Evolutionary conservation across 164 flowering plant genomes (phyloP).

Genomic region (Magnolia changhungtana): DNA sequence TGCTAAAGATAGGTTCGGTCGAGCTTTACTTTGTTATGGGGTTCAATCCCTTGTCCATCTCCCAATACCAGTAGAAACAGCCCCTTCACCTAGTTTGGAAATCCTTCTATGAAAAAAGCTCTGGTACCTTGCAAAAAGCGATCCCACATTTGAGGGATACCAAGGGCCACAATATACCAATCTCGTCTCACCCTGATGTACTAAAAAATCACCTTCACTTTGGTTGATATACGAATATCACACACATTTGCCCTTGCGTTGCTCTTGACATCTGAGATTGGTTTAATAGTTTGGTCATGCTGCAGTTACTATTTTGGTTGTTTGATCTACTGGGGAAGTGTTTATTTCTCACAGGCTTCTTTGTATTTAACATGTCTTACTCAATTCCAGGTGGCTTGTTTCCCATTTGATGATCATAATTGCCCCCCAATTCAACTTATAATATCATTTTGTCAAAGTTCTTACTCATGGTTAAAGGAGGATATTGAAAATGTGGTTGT

Average conservation of each 20-base stretch:
- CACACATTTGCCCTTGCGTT: background rate
- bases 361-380: background rate
- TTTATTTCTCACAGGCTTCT: background rate
- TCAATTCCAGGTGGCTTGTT: slow-evolving; percentile 76
- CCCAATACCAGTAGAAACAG: background rate
- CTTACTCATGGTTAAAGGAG: slow-evolving; percentile 94
- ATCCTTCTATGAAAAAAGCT: background rate
- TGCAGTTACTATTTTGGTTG: background rate
- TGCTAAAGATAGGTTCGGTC: background rate
- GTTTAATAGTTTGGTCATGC: background rate
- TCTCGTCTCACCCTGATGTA: background rate
- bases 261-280: background rate
- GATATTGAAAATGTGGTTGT: slow-evolving; percentile 98
- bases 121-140: background rate
- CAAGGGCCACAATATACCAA: background rate
- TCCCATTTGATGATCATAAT: slow-evolving; percentile 96
- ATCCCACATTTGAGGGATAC: background rate
- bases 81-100: background rate
- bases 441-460: slow-evolving; percentile 88
- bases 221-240: background rate
- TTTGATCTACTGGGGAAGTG: background rate
- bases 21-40: background rate
- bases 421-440: slow-evolving; percentile 94
- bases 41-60: background rate
- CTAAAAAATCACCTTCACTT: background rate